Percentiles rank a stretch among this genome's conserved stretches.
phyloP scores from a whole-genome alignment of 208 protist genomes.

The Acanthamoeba sp. region DNA sequence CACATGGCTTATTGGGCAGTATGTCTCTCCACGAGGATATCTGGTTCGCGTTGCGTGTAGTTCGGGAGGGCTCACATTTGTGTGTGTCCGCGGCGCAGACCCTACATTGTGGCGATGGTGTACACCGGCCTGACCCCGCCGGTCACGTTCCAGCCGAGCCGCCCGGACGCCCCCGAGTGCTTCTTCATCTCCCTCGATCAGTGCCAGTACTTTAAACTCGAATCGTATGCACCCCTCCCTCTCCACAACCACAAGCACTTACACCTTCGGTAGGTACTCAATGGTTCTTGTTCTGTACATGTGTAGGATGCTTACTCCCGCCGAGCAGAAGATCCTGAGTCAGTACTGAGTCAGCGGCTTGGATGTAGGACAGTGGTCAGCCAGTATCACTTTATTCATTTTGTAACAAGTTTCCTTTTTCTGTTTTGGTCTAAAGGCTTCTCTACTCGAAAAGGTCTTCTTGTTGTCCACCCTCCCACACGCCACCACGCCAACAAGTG shows the following conservation, averaged over 20 bases:
- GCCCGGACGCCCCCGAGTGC: background rate
- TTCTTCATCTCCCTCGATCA: conserved; percentile 36
- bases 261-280: too few relatives aligned
- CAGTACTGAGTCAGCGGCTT: too few relatives aligned
- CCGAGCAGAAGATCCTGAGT: conserved; percentile 7
- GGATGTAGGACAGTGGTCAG: too few relatives aligned
- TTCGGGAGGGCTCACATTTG: background rate
- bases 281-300: background rate
- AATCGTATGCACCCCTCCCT: background rate
- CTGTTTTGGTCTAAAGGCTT: too few relatives aligned
- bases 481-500: too few relatives aligned
- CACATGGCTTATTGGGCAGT: conserved; percentile 26
- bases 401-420: too few relatives aligned
- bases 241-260: background rate
- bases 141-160: background rate
- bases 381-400: too few relatives aligned
- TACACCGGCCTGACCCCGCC: background rate
- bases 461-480: too few relatives aligned
- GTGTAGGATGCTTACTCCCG: background rate
- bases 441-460: too few relatives aligned
- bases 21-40: background rate
- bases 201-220: conserved; percentile 43
- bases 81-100: background rate
- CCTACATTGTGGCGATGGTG: conserved; percentile 22
- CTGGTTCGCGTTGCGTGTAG: background rate